phyloP scores from a whole-genome alignment of 495 filamentous ascomycete genomes.

The Talaromyces adpressus region DNA sequence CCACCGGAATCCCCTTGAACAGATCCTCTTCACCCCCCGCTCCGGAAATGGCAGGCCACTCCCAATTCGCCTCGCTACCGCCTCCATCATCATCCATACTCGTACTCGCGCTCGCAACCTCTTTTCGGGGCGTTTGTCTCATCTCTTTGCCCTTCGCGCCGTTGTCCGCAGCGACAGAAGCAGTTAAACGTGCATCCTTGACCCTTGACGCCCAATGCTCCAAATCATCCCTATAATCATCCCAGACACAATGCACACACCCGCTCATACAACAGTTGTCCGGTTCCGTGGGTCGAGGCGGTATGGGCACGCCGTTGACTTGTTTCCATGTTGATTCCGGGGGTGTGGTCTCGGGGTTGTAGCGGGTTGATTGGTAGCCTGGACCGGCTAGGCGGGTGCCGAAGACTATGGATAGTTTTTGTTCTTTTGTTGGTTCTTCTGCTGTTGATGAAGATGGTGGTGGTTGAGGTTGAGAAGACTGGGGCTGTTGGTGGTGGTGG shows the following conservation, averaged over 20 bases:
- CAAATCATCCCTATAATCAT: slow-evolving; percentile 79
- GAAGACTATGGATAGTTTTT: slow-evolving; percentile 66
- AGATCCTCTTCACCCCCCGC: slow-evolving; percentile 40
- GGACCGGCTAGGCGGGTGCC: slow-evolving; percentile 67
- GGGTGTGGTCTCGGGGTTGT: slow-evolving; percentile 41
- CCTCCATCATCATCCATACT: slow-evolving; percentile 82
- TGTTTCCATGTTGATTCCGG: slow-evolving; percentile 41
- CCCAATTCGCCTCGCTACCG: slow-evolving; percentile 64
- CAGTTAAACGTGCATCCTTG: slow-evolving; percentile 45
- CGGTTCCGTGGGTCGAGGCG: slow-evolving; percentile 78
- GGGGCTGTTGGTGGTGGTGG: slow-evolving; percentile 12
- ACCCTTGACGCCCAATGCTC: slow-evolving; percentile 71
- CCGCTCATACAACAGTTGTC: slow-evolving; percentile 99
- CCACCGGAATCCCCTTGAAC: slow-evolving; percentile 80
- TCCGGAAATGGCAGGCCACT: slow-evolving; percentile 22
- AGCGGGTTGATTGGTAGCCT: slow-evolving; percentile 54
- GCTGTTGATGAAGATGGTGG: slow-evolving; percentile 4
- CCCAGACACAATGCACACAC: slow-evolving; percentile 97
- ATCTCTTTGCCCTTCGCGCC: slow-evolving; percentile 22
- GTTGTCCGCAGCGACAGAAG: not conserved
- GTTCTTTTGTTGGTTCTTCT: slow-evolving; percentile 12
- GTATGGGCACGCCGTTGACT: slow-evolving; percentile 74
- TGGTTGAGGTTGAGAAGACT: not conserved
- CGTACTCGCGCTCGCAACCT: slow-evolving; percentile 31
- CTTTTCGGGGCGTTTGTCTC: slow-evolving; percentile 27